phyloP scores from a whole-genome alignment of 2,329 filamentous ascomycete genomes.

The Exophiala sp. region DNA sequence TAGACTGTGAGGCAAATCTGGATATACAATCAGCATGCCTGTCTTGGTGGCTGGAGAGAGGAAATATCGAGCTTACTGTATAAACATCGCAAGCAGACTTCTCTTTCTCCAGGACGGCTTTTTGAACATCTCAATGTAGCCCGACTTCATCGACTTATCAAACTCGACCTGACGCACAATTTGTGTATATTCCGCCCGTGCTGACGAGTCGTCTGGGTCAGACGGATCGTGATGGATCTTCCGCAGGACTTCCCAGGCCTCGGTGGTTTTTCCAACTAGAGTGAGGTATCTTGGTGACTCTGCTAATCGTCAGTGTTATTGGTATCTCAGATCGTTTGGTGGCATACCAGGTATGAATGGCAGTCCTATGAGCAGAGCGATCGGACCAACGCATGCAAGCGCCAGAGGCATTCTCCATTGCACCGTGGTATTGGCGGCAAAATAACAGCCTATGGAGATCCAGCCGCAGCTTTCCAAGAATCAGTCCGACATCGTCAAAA shows the following conservation, averaged over 20 bases:
- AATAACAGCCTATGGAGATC: constrained; percentile 10
- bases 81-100: constrained; percentile 12
- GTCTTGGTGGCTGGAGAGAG: too few relatives aligned
- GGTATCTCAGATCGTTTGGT: background rate
- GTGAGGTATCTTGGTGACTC: constrained; percentile 14
- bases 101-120: constrained; percentile 19
- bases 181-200: constrained; percentile 17
- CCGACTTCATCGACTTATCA: constrained; percentile 17
- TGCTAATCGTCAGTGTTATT: background rate
- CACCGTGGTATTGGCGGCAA: constrained; percentile 6
- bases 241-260: constrained; percentile 13
- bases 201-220: constrained; percentile 9
- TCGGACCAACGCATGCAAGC: constrained; percentile 5
- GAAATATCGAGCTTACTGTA: constrained; percentile 19
- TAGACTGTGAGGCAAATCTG: constrained; percentile 30
- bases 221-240: constrained; percentile 15
- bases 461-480: background rate
- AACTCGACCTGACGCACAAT: constrained; percentile 17
- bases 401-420: constrained; percentile 18
- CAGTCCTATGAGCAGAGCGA: constrained; percentile 9
- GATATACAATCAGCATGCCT: background rate
- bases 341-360: constrained; percentile 14
- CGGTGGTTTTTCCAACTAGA: constrained; percentile 8
- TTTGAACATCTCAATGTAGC: constrained; percentile 19
- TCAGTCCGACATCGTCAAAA: background rate